Base-by-base conservation (phyloP, 345 rosid species). In the Bruguiera gymnorhiza region DNA sequence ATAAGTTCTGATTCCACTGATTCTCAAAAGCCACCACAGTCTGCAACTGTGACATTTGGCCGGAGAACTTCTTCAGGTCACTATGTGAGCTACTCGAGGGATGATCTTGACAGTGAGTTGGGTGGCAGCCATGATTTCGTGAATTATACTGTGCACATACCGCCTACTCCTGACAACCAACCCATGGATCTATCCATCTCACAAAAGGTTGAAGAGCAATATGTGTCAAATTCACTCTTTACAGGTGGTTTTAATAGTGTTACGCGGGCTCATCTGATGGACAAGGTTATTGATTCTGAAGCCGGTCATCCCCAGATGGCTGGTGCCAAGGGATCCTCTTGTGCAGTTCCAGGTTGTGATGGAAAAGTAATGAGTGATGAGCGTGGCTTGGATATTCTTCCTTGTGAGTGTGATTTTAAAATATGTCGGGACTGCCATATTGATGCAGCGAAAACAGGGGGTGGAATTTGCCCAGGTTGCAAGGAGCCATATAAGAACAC, bases 291-390 rank as follows among this genome's bases (percentile, higher is more conserved):
- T 23, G 98, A 93, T 29, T 91, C 91, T n/a, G 96, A 94, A 74
- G 74, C 96, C 16, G 86, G 57, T 71, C 98, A 94, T 80, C 98
- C 98, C 1, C 98, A 94, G 67, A 94, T 94, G 98, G 98, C 97
- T 63, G 98, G 98, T 11, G 84, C 89, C 13, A 94, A 89, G 78
- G 98, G 97, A 21, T 91, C 98, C 0, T 89, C 93, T 6, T 94
- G 98, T 71, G 86, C 98, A 0, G 78, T 94, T 74, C 96, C 86
- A 27, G 98, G 97, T 18, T 94, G 98, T 68, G 98, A 94, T 73
- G 96, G 89, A 15, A 94, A 94, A 77, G 91, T 94, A 59, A 94
- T 94, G 98, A 91, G 87, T 34, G 96, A 94, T 74, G 95, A 75
- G 76, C 91, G 97, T 29, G 96, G 97, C 2, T 67, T 62, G 26